These are phyloP conservation scores for Thalassiosira oceanica DNA, from an alignment of 352 stramenopile species.

Conservation along the genomic window DNA sequence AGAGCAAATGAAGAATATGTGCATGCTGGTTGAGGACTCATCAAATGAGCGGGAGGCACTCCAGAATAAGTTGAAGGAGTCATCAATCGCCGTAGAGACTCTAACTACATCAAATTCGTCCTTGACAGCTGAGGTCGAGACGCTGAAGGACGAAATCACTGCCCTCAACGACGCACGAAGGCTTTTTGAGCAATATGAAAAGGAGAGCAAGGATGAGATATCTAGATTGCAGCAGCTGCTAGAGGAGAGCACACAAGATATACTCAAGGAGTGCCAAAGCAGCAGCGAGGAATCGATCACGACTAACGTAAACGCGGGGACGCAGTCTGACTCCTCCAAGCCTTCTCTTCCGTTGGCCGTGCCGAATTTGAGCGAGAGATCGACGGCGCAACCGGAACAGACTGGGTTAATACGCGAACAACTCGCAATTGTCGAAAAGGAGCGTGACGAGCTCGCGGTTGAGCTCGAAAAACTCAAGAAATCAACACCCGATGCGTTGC, in stretches of 20 bases:
- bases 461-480: constrained; percentile 5
- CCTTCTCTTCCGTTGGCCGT: too few relatives aligned
- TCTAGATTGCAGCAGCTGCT: constrained; percentile 14
- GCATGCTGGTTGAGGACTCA: constrained; percentile 15
- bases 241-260: constrained; percentile 9
- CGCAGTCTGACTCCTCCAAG: too few relatives aligned
- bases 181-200: constrained; percentile 7
- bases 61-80: neutral
- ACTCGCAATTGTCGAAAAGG: constrained; percentile 4
- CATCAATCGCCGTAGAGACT: neutral
- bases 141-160: constrained; percentile 7
- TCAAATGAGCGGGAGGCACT: constrained; percentile 13
- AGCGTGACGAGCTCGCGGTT: constrained; percentile 5
- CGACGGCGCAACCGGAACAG: too few relatives aligned
- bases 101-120: neutral
- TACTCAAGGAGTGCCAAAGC: constrained; percentile 2
- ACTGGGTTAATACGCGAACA: constrained; percentile 10
- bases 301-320: neutral
- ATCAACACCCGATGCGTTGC: constrained; percentile 4
- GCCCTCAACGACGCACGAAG: constrained; percentile 4
- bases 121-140: constrained; percentile 7
- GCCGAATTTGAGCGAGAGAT: too few relatives aligned
- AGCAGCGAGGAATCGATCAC: constrained; percentile 6
- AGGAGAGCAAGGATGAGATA: constrained; percentile 23
- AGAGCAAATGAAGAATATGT: constrained; percentile 17